Conservation (phyloP, 148 eudicot species). For the Rhododendron vialii region DNA sequence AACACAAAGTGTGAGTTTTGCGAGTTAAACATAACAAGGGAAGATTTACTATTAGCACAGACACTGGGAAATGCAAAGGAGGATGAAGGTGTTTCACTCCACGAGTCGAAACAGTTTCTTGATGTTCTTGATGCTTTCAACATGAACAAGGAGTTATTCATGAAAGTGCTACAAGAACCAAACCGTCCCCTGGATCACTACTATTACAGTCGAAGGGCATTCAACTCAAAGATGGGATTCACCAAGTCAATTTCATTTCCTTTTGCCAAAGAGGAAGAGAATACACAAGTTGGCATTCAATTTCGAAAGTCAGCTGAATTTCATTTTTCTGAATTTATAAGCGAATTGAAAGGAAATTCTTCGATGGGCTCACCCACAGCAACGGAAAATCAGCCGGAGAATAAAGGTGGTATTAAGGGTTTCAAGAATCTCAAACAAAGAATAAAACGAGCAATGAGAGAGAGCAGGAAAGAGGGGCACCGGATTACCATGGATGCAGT, state of each 20-base stretch:
- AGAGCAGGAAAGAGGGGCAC: slow-evolving; percentile 62
- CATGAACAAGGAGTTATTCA: slow-evolving; percentile 44
- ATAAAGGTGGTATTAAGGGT: slow-evolving; percentile 21
- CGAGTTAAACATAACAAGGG: slow-evolving; percentile 10
- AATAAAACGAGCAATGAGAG: slow-evolving; percentile 58
- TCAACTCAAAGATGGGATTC: slow-evolving; percentile 21
- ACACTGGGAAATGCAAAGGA: slow-evolving; percentile 13
- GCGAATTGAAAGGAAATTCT: slow-evolving; percentile 3
- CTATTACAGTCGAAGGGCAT: slow-evolving; percentile 18
- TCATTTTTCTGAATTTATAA: background rate
- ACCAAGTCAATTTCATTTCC: slow-evolving; percentile 57
- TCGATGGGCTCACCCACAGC: slow-evolving; percentile 1
- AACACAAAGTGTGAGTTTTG: slow-evolving; percentile 29
- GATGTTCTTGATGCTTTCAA: slow-evolving; percentile 45
- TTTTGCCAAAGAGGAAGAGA: background rate
- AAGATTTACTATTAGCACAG: background rate
- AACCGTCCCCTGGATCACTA: slow-evolving; percentile 27
- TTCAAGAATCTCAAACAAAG: slow-evolving; percentile 59
- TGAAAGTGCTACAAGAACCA: slow-evolving; percentile 45
- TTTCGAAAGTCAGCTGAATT: background rate
- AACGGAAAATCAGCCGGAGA: slow-evolving; percentile 16
- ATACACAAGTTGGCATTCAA: background rate
- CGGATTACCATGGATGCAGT: slow-evolving; percentile 75
- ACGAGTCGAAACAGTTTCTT: slow-evolving; percentile 42
- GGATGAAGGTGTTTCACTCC: slow-evolving; percentile 29